Percentiles rank a stretch among this genome's conserved stretches.
phyloP scores from a whole-genome alignment of 352 stramenopile genomes.

The Pythium scleroteichum region DNA sequence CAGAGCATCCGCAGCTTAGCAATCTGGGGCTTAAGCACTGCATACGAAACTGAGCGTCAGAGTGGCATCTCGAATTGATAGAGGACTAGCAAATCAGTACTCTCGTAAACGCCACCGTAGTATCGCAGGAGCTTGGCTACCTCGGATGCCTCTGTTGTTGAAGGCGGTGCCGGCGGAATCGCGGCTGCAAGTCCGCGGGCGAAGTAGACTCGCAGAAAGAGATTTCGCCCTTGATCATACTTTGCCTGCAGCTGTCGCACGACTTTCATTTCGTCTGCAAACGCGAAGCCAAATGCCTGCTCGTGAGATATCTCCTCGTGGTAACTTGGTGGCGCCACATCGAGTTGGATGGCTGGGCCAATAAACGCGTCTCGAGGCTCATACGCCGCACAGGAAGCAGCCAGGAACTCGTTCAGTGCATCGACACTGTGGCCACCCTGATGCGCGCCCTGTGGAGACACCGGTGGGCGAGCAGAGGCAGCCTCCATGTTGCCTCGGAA shows the following conservation, averaged over 20 bases:
- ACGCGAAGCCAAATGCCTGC: conserved; percentile 41
- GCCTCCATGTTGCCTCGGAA: conserved; percentile 12
- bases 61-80: neutral
- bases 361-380: conserved; percentile 19
- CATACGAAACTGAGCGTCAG: neutral
- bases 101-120: conserved; percentile 48
- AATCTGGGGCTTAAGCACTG: conserved; percentile 65
- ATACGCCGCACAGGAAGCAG: conserved; percentile 22
- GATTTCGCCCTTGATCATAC: conserved; percentile 28
- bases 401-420: conserved; percentile 36
- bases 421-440: conserved; percentile 19
- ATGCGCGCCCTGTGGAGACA: neutral
- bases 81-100: conserved; percentile 22
- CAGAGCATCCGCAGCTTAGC: conserved; percentile 54
- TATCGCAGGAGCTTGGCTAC: conserved; percentile 36
- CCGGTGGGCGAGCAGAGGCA: neutral
- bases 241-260: conserved; percentile 51
- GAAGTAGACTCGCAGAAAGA: conserved; percentile 60
- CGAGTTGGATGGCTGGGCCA: conserved; percentile 29
- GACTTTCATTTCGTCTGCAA: conserved; percentile 67
- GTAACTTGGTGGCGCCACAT: conserved; percentile 26
- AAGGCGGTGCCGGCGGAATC: conserved; percentile 34
- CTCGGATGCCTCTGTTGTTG: conserved; percentile 26
- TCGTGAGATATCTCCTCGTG: conserved; percentile 55
- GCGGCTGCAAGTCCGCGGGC: conserved; percentile 55